A percentile compares a stretch with the other conserved stretches of the same genome.
These are phyloP conservation scores for Spergularia bocconei DNA, from an alignment of 148 eudicot genomes.

Conservation along the genomic window DNA sequence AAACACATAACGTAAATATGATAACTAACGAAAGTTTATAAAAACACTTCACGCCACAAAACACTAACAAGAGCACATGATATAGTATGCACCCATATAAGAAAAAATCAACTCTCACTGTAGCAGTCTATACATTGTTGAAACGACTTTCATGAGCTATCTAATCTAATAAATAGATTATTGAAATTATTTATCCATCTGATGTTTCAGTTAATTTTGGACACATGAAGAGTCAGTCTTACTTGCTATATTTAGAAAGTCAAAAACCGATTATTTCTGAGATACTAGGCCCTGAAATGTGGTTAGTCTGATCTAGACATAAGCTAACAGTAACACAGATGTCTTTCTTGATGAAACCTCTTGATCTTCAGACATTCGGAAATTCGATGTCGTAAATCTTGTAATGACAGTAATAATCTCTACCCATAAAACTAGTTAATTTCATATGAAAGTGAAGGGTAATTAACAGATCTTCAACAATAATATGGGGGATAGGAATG, in stretches of 20 bases:
- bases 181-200: no score
- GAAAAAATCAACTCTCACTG: no score
- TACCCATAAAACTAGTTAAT: not conserved
- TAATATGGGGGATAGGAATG: constrained; percentile 24
- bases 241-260: constrained; percentile 18
- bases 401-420: not conserved
- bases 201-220: not conserved
- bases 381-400: not conserved
- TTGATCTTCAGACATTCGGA: not conserved
- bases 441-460: not conserved
- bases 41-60: no score
- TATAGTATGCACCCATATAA: no score
- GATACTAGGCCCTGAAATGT: constrained; percentile 10
- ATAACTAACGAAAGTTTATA: no score
- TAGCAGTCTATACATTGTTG: no score
- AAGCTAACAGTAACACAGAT: not conserved
- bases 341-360: not conserved
- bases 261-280: constrained; percentile 16
- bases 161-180: no score
- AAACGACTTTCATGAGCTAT: no score
- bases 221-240: not conserved
- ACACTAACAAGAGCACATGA: no score
- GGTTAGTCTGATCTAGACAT: constrained; percentile 1
- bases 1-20: no score
- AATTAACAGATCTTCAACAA: constrained; percentile 1